phyloP scores from a whole-genome alignment of 2,329 filamentous ascomycete genomes.

The Aspergillus sp. region DNA sequence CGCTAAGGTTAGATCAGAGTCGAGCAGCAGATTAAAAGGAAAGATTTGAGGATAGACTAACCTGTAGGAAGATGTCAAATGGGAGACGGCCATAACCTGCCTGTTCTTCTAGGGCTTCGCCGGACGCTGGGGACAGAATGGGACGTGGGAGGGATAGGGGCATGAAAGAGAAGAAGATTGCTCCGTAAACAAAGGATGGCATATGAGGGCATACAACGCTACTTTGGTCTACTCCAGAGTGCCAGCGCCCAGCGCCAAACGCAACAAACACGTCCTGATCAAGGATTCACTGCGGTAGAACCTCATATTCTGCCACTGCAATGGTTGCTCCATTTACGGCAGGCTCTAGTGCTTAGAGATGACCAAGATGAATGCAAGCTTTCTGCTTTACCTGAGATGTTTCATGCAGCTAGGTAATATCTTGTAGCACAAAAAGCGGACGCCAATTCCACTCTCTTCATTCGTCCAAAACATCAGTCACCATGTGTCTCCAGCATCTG shows the following conservation, averaged over 20 bases:
- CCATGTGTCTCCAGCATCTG: neutral
- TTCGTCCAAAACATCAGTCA: neutral
- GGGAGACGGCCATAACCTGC: constrained; percentile 50
- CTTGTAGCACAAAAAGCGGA: neutral
- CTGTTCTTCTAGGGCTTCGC: constrained; percentile 41
- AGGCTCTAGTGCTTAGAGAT: neutral
- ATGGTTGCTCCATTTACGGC: neutral
- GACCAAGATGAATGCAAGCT: neutral
- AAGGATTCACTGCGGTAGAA: neutral
- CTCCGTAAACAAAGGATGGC: neutral
- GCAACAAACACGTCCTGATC: neutral
- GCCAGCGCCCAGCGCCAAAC: neutral
- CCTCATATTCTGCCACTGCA: neutral
- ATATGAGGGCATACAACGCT: neutral
- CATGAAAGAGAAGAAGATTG: neutral
- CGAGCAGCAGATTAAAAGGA: neutral
- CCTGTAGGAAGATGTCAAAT: constrained; percentile 46
- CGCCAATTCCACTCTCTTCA: neutral
- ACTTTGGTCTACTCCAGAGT: neutral
- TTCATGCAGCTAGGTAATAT: neutral
- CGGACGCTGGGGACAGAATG: neutral
- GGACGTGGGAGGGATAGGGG: neutral
- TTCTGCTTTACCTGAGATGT: neutral
- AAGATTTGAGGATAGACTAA: neutral
- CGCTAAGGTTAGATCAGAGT: neutral